These are phyloP conservation scores for Quercus lobata DNA, from an alignment of 331 rosid genomes.

Conservation along the genomic window DNA sequence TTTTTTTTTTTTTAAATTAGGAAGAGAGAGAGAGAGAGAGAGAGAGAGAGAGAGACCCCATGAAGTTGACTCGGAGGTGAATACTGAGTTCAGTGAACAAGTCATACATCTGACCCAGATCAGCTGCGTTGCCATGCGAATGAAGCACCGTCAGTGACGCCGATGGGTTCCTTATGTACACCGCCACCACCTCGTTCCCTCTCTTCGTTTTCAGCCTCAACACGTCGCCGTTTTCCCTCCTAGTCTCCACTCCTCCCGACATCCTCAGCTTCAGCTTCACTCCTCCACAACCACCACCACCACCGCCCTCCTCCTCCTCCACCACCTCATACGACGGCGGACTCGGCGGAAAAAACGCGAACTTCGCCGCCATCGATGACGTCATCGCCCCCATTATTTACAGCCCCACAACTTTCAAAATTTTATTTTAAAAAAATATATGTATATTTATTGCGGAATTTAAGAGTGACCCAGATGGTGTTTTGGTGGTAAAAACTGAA, in stretches of 20 bases:
- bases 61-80: constrained; percentile 79
- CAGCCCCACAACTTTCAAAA: no score
- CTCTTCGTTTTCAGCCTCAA: constrained; percentile 76
- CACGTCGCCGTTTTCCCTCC: constrained; percentile 76
- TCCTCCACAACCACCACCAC: neutral
- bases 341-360: constrained; percentile 87
- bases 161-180: constrained; percentile 55
- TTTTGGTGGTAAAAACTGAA: neutral
- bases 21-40: neutral
- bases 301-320: constrained; percentile 18
- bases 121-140: constrained; percentile 96
- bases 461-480: neutral
- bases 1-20: no score
- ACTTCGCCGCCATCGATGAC: constrained; percentile 96
- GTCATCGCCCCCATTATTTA: constrained; percentile 79
- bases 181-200: constrained; percentile 70
- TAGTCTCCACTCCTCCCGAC: constrained; percentile 45
- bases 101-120: constrained; percentile 98
- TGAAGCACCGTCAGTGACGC: constrained; percentile 72
- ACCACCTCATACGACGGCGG: constrained; percentile 79
- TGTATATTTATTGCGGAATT: neutral
- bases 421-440: no score
- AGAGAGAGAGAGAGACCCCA: constrained; percentile 55
- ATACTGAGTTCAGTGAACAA: constrained; percentile 73
- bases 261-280: constrained; percentile 35